Base-by-base conservation (phyloP, 352 stramenopile species). In the Phytophthora crassamura region DNA sequence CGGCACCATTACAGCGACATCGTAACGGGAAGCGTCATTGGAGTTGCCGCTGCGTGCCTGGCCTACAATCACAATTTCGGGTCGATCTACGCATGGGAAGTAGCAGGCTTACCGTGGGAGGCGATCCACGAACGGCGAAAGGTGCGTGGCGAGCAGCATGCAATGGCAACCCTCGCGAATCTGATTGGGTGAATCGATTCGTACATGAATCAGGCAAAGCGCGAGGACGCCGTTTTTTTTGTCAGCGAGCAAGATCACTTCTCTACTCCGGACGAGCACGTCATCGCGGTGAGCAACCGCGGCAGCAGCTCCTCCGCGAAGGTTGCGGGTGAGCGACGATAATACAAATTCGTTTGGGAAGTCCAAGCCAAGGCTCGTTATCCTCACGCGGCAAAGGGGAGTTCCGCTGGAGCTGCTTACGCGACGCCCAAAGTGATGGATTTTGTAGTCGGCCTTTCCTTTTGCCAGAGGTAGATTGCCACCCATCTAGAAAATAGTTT, bases 1-100 rank as follows among this genome's bases (percentile, higher is more conserved):
- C 89, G 84, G 58, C 84, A 93, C 46, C 82, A 93, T 58, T 93
- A 90, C 67, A 84, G 64, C 38, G 84, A 93, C 64, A 89, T 93
- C 35, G 45, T 90, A 41, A 77, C 88, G 1, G 80, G 78, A 7
- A 84, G 75, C 32, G 67, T 87, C 12, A 76, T 89, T 36, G 81
- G 81, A 2, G 65, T 53, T 22, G 62, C 78, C 0, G 51, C 69
- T 0, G 74, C 78, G 7, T 56, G 64, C 25, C 41, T 86, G 32
- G 73, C 72, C 7, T 88, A 88, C 56, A 69, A 61, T 30, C 80
- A 86, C 69, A 90, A 90, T 63, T 90, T 87, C 64, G 78, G 69
- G 16, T 87, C 81, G 20, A 76, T 87, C 15, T 87, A 88, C 53
- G 57, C 70, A 52, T 82, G 69, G 61, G 65, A 85, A 36, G 56